A percentile compares a stretch with the other conserved stretches of the same genome.
Evolutionary conservation across 441 rosid genomes (phyloP).

Genomic region (Capsella rubella): DNA sequence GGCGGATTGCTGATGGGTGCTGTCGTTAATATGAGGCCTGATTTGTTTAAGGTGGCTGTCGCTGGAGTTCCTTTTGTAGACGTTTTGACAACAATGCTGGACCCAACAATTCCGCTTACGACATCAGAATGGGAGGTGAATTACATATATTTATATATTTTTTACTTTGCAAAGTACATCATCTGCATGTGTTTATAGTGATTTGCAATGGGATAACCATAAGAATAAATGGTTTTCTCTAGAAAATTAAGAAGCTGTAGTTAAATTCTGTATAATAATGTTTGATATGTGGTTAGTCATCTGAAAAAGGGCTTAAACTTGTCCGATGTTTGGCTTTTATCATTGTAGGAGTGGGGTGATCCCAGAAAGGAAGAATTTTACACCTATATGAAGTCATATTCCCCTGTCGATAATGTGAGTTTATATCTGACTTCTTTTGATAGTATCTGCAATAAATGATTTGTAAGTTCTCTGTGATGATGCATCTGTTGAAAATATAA

Average conservation of each 20-base stretch:
- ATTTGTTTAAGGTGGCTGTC: conserved; percentile 85
- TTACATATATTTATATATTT: neutral
- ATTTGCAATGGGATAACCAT: conserved; percentile 13
- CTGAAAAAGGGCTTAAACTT: neutral
- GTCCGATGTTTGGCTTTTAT: conserved; percentile 1
- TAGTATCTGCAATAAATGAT: conserved; percentile 21
- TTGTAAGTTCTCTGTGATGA: conserved; percentile 13
- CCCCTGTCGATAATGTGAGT: conserved; percentile 91
- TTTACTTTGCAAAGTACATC: conserved; percentile 1
- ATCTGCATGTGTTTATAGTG: conserved; percentile 2
- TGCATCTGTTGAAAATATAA: conserved; percentile 13
- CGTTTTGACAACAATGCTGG: conserved; percentile 93
- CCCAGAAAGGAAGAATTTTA: conserved; percentile 88
- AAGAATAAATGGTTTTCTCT: neutral
- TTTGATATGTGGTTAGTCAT: neutral
- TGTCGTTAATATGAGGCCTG: conserved; percentile 96
- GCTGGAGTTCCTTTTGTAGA: conserved; percentile 97
- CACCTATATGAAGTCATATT: conserved; percentile 89
- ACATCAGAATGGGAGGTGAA: conserved; percentile 96
- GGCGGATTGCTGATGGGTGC: conserved; percentile 93
- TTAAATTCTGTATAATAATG: conserved; percentile 5
- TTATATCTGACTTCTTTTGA: conserved; percentile 1
- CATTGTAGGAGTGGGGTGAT: conserved; percentile 95
- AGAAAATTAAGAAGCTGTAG: neutral
- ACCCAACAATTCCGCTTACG: conserved; percentile 92